These are phyloP conservation scores for Platanus orientalis DNA, from an alignment of 164 flowering plant genomes.

Conservation along the genomic window DNA sequence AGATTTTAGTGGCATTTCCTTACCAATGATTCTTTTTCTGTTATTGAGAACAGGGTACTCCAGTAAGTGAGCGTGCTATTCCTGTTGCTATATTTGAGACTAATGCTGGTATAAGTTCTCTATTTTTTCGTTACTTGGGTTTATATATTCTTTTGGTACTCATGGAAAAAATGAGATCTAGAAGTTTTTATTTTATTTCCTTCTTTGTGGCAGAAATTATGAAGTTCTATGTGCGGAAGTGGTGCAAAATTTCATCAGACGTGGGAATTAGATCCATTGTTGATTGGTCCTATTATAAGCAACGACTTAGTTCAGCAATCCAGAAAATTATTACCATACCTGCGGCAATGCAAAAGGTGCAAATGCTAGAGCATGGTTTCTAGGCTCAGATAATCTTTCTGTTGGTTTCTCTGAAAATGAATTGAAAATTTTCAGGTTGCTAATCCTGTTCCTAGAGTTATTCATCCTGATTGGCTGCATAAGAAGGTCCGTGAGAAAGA, in stretches of 20 bases:
- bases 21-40: constrained; percentile 2
- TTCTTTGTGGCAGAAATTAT: constrained; percentile 50
- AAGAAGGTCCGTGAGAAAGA: constrained; percentile 95
- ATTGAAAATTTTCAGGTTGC: constrained; percentile 51
- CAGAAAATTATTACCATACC: constrained; percentile 98
- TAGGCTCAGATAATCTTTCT: background rate
- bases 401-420: constrained; percentile 1
- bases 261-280: constrained; percentile 80
- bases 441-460: constrained; percentile 96
- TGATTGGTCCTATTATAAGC: constrained; percentile 99
- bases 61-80: constrained; percentile 98
- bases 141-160: background rate
- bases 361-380: constrained; percentile 4
- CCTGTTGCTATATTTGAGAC: constrained; percentile 99
- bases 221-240: constrained; percentile 74
- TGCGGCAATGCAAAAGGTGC: constrained; percentile 99
- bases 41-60: constrained; percentile 64
- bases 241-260: constrained; percentile 96
- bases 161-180: background rate
- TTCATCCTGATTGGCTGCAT: constrained; percentile 98
- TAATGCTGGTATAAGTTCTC: constrained; percentile 50
- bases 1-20: background rate
- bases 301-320: constrained; percentile 90
- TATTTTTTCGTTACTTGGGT: background rate
- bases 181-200: constrained; percentile 7